Evolutionary conservation across 2,329 filamentous ascomycete genomes (phyloP).

Genomic region (Fusarium longipes): DNA sequence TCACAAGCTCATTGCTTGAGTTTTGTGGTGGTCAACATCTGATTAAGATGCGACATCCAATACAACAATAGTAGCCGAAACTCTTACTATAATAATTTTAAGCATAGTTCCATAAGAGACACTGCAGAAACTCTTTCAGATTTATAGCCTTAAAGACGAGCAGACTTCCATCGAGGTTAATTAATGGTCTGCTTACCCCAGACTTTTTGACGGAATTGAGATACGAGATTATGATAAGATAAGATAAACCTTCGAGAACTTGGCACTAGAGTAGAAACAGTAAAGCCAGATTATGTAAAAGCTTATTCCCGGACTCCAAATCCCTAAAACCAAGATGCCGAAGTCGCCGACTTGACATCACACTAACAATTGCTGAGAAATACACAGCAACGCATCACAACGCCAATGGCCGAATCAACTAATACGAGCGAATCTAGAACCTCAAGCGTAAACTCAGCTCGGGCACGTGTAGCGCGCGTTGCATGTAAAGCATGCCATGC

Average conservation of each 20-base stretch:
- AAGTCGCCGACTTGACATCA: conserved; percentile 17
- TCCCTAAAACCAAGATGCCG: conserved; percentile 1
- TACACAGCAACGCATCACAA: neutral
- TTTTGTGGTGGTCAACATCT: too few species aligned
- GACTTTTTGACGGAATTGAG: too few species aligned
- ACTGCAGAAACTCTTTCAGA: too few species aligned
- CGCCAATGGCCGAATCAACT: neutral
- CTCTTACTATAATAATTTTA: too few species aligned
- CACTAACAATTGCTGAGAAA: neutral
- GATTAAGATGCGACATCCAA: too few species aligned
- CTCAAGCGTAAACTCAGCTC: neutral
- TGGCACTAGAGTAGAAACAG: neutral
- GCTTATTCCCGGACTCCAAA: neutral
- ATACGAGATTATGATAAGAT: neutral
- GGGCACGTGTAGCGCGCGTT: conserved; percentile 25
- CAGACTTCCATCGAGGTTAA: too few species aligned
- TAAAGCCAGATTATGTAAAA: neutral
- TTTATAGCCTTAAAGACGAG: too few species aligned
- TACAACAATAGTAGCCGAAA: too few species aligned
- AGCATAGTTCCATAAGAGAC: too few species aligned
- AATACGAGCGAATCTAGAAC: neutral
- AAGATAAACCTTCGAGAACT: neutral
- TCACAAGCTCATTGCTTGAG: too few species aligned
- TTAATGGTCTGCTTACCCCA: neutral
- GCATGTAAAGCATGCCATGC: conserved; percentile 40